Evolutionary conservation across 2,329 filamentous ascomycete species (phyloP), one percentile per base, ranked within the genome.

Genomic region (Esteya vermicola): DNA sequence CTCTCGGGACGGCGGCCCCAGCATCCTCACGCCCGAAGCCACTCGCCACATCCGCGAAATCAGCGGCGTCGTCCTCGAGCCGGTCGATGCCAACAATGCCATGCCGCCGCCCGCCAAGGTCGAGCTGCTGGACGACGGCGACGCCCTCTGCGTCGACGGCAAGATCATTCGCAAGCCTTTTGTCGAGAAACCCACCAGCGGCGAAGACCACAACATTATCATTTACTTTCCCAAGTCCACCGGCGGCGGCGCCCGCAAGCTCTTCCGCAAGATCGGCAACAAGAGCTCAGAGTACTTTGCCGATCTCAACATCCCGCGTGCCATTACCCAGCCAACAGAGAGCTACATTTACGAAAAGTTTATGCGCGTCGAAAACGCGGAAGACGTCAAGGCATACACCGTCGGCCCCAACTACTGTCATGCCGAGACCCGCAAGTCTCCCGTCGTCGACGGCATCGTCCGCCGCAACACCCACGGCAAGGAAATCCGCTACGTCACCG

Each of bases 321-420:
- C 80, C 38, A 81, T 96, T 45, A 81, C 81, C 1, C 85, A 96
- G 49, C 74, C 77, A 1, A 70, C 70, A 18, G 77, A 81, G 52
- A 96, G 88, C 57, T 98, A 89, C 64, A 76, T 98, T 46, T 98
- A 96, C 58, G 91, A 98, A 58, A 86, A 93, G 57, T 98, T 98
- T 52, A 80, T 98, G 65, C 78, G 85, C 49, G 88, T 95, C 13
- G 89, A 96, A 53, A 96, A 98, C 55, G 83, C 89, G 0, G 91
- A 98, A 59, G 91, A 98, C 56, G 89, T 98, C 54, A 98, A 98
- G 60, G 91, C 89, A 3, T 98, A 98, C 58, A 98, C 91, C 0
- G 93, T 98, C 16, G 91, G 91, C 0, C 79, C 86, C 0, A 75
- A 76, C 33, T 98, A 88, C 55, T 98, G 91, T 57, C 91, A 98